Base-by-base conservation (phyloP, 2,329 filamentous ascomycete species). In the Pseudogymnoascus sp. region DNA sequence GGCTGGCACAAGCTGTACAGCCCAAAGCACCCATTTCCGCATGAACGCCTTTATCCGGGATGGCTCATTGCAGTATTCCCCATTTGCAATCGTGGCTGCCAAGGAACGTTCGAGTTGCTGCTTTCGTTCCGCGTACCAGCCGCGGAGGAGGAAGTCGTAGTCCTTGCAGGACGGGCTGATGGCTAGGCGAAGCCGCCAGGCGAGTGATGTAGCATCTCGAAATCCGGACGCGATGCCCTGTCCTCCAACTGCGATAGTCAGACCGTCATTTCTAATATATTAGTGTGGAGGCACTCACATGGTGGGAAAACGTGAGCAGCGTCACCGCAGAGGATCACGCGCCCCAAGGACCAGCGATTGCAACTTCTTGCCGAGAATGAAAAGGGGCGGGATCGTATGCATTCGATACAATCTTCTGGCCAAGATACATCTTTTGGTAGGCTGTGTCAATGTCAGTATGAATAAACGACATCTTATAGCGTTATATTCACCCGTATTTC, bases 231-330 rank as follows among this genome's bases (percentile, higher is more conserved):
- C 69, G 35, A 76, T 76, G 2, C 75, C 75, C 64, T 76, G 75
- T 1, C 74, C 75, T 1, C 73, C 75, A 61, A 77, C 71, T 73
- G 38, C 12, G 1, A 18, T 6, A 20, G 28, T 32, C 16, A 54
- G 37, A 39, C 37, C 16, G 2, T 4, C 16, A 18, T 3, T 39
- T 8, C 16, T 20, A 20, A 22, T 22, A 39, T 59, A 50, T 41
- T 25, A 16, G 25, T 11, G 34, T 12, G 11, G 28, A 8, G 39
- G 20, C 20, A 67, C 69, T 61, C 65, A 74, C 72, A 80, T 2
- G 79, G 78, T 4, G 78, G 79, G 62, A 81, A 80, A 4, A 81
- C 79, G 66, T 81, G 79, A 2, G 79, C 78, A 5, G 79, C 73
- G 63, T 81, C 79, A 14, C 79, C 78, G 41, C 74, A 76, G 0